Evolutionary conservation across 331 rosid species (phyloP), one percentile per base, ranked within the genome.

Genomic region (Pyrus hybrid): DNA sequence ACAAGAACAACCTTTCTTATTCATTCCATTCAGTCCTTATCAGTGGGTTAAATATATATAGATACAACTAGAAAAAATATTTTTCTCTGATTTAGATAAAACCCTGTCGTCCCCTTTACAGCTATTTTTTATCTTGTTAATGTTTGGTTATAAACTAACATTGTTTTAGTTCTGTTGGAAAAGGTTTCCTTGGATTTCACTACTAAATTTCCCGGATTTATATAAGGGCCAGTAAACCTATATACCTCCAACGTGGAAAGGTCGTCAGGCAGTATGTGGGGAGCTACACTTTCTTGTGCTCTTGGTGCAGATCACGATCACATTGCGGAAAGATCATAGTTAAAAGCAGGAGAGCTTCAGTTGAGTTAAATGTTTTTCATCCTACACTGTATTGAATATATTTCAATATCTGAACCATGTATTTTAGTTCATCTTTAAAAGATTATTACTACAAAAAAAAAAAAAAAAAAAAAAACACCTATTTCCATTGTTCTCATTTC

Each of bases 101-200:
- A 58, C 6, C 8, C 16, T 58, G 25, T 23, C 30, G 4, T 21
- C 30, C 64, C 64, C 29, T 12, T 58, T 22, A 23, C 29, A 58
- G 30, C 30, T 58, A 22, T 58, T 51, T 51, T 7, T 51, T 51
- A 25, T 23, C 64, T 22, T 22, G 2, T 58, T 58, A 22, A 22
- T 58, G 6, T 58, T 6, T 4, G 26, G 6, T 51, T 51, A 18
- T 51, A 22, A 58, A 58, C 28, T 22, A 58, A 12, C 57, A 51
- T 51, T 6, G 8, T 58, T 58, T 37, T 22, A 51, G 18, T 51
- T 58, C 64, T 58, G 64, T 22, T 22, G 8, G 64, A 22, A 58
- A 58, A 22, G 30, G 64, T 56, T n/a, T 56, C 61, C 83, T 80
- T 91, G 56, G 56, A 49, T 49, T 49, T 17, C 6, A 49, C 56